Evolutionary conservation across 768 basidiomycete species (phyloP).

Genomic region (Butyriboletus loyo): DNA sequence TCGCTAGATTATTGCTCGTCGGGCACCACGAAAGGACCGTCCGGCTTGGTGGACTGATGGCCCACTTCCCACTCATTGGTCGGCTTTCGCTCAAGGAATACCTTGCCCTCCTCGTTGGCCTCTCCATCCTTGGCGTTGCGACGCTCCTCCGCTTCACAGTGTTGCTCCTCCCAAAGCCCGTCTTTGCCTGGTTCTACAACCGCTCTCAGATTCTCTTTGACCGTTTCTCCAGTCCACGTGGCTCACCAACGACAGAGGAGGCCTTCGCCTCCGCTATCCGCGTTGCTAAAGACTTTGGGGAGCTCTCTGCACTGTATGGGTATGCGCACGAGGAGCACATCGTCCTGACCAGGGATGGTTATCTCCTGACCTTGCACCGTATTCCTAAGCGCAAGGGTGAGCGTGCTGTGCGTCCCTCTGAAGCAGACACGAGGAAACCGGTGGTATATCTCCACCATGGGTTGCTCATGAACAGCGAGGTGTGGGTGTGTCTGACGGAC

Average conservation of each 20-base stretch:
- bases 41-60: slow-evolving; percentile 20
- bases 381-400: slow-evolving; percentile 56
- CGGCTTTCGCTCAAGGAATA: slow-evolving; percentile 64
- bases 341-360: slow-evolving; percentile 82
- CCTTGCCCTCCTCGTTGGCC: slow-evolving; percentile 53
- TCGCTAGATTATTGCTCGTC: neutral
- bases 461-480: slow-evolving; percentile 83
- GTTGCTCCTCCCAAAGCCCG: slow-evolving; percentile 53
- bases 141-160: slow-evolving; percentile 55
- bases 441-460: slow-evolving; percentile 88
- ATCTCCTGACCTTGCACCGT: slow-evolving; percentile 77
- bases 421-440: slow-evolving; percentile 65
- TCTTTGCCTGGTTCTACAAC: slow-evolving; percentile 73
- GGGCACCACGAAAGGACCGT: neutral
- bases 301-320: slow-evolving; percentile 66
- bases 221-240: slow-evolving; percentile 31
- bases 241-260: slow-evolving; percentile 19
- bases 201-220: slow-evolving; percentile 69
- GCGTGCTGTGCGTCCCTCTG: slow-evolving; percentile 33
- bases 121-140: slow-evolving; percentile 54
- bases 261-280: slow-evolving; percentile 40
- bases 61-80: slow-evolving; percentile 53
- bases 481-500: slow-evolving; percentile 78
- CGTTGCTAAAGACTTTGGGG: slow-evolving; percentile 48
- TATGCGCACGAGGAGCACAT: slow-evolving; percentile 81